A percentile compares a stretch with the other conserved stretches of the same genome.
These are phyloP conservation scores for Metschnikowia noctiluminum DNA, from an alignment of 805 yeast genomes.

Conservation along the genomic window DNA sequence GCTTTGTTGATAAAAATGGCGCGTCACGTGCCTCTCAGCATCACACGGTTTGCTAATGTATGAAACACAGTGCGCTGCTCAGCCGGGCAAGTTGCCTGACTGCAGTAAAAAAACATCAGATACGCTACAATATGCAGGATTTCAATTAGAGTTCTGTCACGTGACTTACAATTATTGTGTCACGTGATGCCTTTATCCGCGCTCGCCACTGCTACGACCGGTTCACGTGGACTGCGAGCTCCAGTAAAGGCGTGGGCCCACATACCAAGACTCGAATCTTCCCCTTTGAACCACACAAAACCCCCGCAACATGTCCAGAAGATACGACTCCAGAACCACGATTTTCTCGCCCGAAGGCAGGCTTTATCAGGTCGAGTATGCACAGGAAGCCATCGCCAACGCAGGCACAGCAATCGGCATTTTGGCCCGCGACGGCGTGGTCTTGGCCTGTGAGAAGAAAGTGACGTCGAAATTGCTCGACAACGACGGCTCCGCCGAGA, in stretches of 20 bases:
- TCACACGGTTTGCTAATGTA: too few species aligned
- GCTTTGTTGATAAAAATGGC: neutral
- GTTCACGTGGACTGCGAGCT: too few species aligned
- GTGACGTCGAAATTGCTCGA: slow-evolving; percentile 90
- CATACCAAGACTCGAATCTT: neutral
- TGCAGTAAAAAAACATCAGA: too few species aligned
- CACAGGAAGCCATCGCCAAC: slow-evolving; percentile 82
- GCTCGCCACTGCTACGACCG: slow-evolving; percentile 9
- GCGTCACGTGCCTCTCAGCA: neutral
- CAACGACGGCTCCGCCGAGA: slow-evolving; percentile 91
- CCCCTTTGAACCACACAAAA: neutral
- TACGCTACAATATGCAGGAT: too few species aligned
- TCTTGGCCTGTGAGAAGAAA: slow-evolving; percentile 94
- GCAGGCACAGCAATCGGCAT: slow-evolving; percentile 84
- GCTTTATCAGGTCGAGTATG: slow-evolving; percentile 95
- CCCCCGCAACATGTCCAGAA: slow-evolving; percentile 64
- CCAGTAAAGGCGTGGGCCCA: too few species aligned
- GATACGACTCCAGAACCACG: slow-evolving; percentile 98
- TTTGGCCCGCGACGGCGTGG: slow-evolving; percentile 81
- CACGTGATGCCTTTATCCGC: neutral
- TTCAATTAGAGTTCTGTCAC: neutral
- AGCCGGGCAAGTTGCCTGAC: too few species aligned
- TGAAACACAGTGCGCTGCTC: too few species aligned
- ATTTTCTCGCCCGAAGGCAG: slow-evolving; percentile 99
- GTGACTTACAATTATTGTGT: neutral